Evolutionary conservation across 2,329 filamentous ascomycete species (phyloP), one percentile per base, ranked within the genome.

Genomic region (Blastomyces gilchristii): DNA sequence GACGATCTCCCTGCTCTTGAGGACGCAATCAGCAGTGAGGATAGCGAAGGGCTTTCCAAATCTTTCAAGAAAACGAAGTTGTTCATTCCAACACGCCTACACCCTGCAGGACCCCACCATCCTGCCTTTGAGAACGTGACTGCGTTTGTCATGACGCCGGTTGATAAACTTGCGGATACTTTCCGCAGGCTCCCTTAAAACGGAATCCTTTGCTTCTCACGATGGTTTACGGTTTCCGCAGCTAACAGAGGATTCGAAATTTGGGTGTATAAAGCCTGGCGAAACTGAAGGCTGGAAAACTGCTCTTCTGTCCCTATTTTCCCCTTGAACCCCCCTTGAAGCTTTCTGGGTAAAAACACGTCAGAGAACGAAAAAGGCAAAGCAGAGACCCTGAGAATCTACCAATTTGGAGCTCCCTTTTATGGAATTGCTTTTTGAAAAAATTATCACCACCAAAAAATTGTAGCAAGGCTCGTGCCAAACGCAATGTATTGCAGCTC

Each of bases 71-170:
- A 77, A 1, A 84, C 80, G 3, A 84, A 83, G 71, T 71, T 73
- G 45, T 80, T 84, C 68, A 76, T 79, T 2, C 81, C 81, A 1
- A 70, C 79, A 0, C 76, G 79, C 22, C 78, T 77, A 52, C 81
- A 83, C 68, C 80, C 80, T 0, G 72, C 68, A 11, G 77, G 78
- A 2, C 79, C 78, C 0, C 77, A 82, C 64, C 76, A 78, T 52
- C 82, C 82, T 8, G 80, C 80, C 0, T 84, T 84, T 64, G 82
- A 85, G 75, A 82, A 79, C 0, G 81, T 77, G 0, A 78, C 77
- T 64, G 82, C 81, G 0, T 67, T 85, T n/a, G 63, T 85, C 71
- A 72, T 80, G 0, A 81, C 82, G 7, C 83, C 83, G 0, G 73
- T 85, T 34, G 83, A 85, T 67, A 78, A 77, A 59, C 64, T 86